Evolutionary conservation across 176 grass and related monocot species (phyloP).

Genomic region (Tillandsia leiboldiana): DNA sequence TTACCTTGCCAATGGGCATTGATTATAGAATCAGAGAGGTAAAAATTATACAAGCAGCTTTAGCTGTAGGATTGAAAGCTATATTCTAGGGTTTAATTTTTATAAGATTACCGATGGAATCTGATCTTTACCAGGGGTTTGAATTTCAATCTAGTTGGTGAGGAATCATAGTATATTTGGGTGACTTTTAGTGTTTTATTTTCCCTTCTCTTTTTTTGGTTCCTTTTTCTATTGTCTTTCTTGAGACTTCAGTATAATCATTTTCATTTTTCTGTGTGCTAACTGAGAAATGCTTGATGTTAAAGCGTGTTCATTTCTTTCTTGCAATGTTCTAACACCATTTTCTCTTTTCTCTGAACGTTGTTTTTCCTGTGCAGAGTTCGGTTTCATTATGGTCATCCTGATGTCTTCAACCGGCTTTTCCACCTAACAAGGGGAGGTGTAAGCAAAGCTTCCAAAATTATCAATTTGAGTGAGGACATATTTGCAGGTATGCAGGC

Average conservation of each 20-base stretch:
- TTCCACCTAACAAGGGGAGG: slow-evolving; percentile 94
- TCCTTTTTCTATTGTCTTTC: too few relatives aligned
- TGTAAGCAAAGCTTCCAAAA: slow-evolving; percentile 90
- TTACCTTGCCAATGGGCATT: too few relatives aligned
- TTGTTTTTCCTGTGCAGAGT: slow-evolving; percentile 33
- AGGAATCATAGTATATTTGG: too few relatives aligned
- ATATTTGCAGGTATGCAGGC: slow-evolving; percentile 69
- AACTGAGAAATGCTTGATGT: too few relatives aligned
- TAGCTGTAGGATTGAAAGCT: background rate
- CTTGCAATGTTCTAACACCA: too few relatives aligned
- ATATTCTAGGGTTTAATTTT: background rate
- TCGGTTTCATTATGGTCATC: slow-evolving; percentile 96
- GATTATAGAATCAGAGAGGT: too few relatives aligned
- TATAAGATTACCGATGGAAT: background rate
- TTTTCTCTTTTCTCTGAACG: background rate
- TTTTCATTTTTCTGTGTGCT: too few relatives aligned
- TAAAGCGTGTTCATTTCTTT: too few relatives aligned
- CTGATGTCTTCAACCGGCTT: slow-evolving; percentile 91
- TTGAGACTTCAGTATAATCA: too few relatives aligned
- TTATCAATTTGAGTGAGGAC: slow-evolving; percentile 97
- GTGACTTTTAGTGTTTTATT: too few relatives aligned
- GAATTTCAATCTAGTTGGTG: slow-evolving; percentile 2
- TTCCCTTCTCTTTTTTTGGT: too few relatives aligned
- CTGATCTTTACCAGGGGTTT: background rate
- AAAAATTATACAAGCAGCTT: background rate